Conservation (phyloP, 179 eudicot genomes). For the Camellia oleifera region DNA sequence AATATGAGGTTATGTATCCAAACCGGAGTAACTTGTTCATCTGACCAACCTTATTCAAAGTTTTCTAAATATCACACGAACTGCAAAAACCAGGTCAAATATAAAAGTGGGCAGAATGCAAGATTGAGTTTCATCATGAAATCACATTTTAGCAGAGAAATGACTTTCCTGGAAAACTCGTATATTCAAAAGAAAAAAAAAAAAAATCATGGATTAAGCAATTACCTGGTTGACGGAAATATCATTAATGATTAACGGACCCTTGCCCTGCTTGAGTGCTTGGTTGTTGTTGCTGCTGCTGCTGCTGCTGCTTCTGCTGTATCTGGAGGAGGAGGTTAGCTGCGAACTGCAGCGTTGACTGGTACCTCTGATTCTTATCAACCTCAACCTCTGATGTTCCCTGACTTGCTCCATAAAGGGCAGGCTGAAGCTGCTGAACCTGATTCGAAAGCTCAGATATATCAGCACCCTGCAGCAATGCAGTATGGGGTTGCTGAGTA, state of each 20-base stretch:
- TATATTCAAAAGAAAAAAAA: not conserved
- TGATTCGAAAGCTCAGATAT: slow-evolving; percentile 37
- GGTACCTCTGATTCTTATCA: slow-evolving; percentile 88
- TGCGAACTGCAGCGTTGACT: slow-evolving; percentile 86
- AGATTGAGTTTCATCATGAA: not conserved
- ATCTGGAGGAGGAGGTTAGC: slow-evolving; percentile 81
- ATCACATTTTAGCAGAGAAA: slow-evolving; percentile 7
- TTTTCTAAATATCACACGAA: not conserved
- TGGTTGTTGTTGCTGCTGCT: slow-evolving; percentile 39
- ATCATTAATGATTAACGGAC: slow-evolving; percentile 28
- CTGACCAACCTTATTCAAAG: not conserved
- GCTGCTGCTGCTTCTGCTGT: slow-evolving; percentile 67
- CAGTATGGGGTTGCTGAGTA: slow-evolving; percentile 33
- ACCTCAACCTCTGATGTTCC: slow-evolving; percentile 54
- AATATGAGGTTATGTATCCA: too few relatives aligned
- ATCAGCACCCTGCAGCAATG: slow-evolving; percentile 32
- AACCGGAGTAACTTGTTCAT: not conserved
- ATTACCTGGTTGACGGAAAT: slow-evolving; percentile 25
- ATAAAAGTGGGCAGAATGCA: not conserved
- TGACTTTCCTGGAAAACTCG: not conserved
- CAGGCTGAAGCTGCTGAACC: slow-evolving; percentile 43
- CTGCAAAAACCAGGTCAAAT: not conserved
- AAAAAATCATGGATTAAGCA: not conserved
- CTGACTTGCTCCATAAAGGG: slow-evolving; percentile 42
- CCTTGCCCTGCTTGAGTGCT: slow-evolving; percentile 34